Base-by-base conservation (phyloP, 2,329 filamentous ascomycete species). In the Alternaria panax region DNA sequence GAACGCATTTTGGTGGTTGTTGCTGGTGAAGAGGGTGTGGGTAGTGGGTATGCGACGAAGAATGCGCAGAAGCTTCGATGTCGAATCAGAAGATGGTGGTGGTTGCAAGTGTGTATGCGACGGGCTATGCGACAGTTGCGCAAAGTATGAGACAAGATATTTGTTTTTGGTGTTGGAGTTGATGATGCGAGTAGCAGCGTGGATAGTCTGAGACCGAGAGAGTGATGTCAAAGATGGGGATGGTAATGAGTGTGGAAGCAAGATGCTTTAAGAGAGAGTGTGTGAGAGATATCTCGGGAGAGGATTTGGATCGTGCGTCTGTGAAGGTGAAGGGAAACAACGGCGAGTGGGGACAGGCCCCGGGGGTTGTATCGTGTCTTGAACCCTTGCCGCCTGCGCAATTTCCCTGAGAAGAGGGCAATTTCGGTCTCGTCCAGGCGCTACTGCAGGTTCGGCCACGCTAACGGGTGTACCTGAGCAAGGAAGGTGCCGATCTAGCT, bases 1-100 rank as follows among this genome's bases (percentile, higher is more conserved):
- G 75, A 72, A 62, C 68, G 71, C 75, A 78, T 78, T 43, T 63
- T 77, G 70, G 57, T 53, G 54, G 45, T 57, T 61, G 59, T 51
- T 60, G 57, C 52, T 61, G 60, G 54, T 63, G 55, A 47, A 51
- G 43, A 16, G 4, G 58, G 53, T 51, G 38, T 27, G 60, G 53
- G 36, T 51, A 28, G 25, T 47, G 14, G 30, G 57, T 36, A 47
- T 54, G 53, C 20, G 32, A 36, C 52, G 30, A 48, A 36, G 52
- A 46, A 36, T 30, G 54, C 34, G 59, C 54, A 51, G 43, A 27
- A 38, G 34, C 27, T 56, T 45, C 47, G 47, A 50, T 60, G 36
- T 56, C 20, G 54, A 59, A 46, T 50, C 55, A 36, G 51, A 51
- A 56, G 54, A 52, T 57, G 46, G 4, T 27, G 45, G 16, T 24